Conservation (phyloP, 306 rosid genomes). For the Cicer cuneatum region DNA sequence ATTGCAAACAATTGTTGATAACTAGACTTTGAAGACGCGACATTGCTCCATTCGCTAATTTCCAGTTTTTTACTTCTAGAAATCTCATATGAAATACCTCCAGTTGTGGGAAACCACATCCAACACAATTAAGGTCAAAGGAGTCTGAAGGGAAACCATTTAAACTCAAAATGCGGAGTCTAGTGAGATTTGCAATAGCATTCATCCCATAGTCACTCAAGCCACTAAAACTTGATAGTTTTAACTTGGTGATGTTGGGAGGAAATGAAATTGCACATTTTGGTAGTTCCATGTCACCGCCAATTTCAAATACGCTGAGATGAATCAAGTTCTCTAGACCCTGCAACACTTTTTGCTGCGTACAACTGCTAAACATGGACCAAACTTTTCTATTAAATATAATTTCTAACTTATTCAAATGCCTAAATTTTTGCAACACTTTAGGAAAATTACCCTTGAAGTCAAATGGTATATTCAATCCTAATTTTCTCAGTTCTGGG, state of each 20-base stretch:
- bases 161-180: slow-evolving; percentile 27
- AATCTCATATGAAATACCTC: not conserved
- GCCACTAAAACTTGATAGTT: not conserved
- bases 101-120: slow-evolving; percentile 5
- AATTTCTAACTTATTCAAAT: slow-evolving; percentile 23
- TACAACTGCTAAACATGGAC: not conserved
- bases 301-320: not conserved
- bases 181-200: slow-evolving; percentile 28
- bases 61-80: not conserved
- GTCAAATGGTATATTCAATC: not conserved
- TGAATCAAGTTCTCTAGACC: not conserved
- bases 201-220: not conserved
- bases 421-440: not conserved
- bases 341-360: not conserved
- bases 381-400: accelerated
- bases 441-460: not conserved
- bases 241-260: slow-evolving; percentile 26
- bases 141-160: not conserved
- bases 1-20: accelerated
- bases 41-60: slow-evolving; percentile 32
- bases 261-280: not conserved
- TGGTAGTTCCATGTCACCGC: not conserved
- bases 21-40: not conserved
- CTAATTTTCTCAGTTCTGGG: slow-evolving; percentile 1
- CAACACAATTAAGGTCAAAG: slow-evolving; percentile 20